Base-by-base conservation (phyloP, 2,329 filamentous ascomycete genomes). In the Neocatenulostroma microsporum region DNA sequence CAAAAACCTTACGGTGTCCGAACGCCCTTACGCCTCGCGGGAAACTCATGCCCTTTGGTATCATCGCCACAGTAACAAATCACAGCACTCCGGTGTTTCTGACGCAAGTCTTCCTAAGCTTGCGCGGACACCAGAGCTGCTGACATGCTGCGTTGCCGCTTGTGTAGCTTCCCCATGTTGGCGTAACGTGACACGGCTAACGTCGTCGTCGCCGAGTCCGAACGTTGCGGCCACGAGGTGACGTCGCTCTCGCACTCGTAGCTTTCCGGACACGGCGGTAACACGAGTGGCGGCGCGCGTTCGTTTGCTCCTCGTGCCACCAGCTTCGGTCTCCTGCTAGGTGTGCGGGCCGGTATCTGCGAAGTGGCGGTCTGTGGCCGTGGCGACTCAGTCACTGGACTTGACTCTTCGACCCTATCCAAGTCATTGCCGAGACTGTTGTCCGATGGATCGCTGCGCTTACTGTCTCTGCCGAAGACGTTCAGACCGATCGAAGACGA, bases 291-390 rank as follows among this genome's bases (percentile, higher is more conserved):
- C 6, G 55, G 51, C 4, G 47, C 56, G 13, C 56, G 55, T 43
- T 60, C 55, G 34, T 49, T 54, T 2, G 52, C 56, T 18, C 49
- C 55, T 14, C 57, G 50, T 7, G 57, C 42, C 11, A 58, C 37
- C 45, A 60, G 46, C 44, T 54, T 58, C 7, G 44, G 28, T 33
- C 30, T 29, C 14, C 11, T 7, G 15, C 21, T 38, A 3, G 35
- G n/a, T 25, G 15, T 24, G 31, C 17, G 32, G 14, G 18, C 6
- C 15, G 26, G 6, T 29, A 11, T 19, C 7, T 17, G 31, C 11
- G 15, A 19, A 12, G 34, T 17, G n/a, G 17, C 12, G 23, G 23
- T 21, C 17, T 23, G 21, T 17, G 24, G 14, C 9, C 12, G 23
- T 35, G 19, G 30, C 30, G 12, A 13, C 25, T 17, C 11, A 21